These are phyloP conservation scores for Madurella mycetomatis DNA, from an alignment of 2,329 filamentous ascomycete genomes.

Conservation along the genomic window DNA sequence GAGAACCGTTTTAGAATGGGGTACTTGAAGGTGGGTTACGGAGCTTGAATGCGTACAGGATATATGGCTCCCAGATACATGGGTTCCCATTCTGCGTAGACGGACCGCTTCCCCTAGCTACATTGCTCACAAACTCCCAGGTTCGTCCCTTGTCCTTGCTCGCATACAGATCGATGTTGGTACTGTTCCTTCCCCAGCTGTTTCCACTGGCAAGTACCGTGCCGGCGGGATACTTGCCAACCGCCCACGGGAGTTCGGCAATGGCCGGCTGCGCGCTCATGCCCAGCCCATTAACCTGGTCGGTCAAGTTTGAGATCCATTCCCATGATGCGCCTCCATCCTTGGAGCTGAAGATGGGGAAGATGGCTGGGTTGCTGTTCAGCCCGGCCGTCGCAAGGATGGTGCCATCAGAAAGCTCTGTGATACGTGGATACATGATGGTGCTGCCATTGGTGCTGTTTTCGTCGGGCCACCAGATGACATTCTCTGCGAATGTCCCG, in stretches of 20 bases:
- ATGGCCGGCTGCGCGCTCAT: constrained; percentile 67
- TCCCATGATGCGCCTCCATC: constrained; percentile 58
- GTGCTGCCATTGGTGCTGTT: no score
- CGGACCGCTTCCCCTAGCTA: constrained; percentile 61
- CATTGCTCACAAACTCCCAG: constrained; percentile 64
- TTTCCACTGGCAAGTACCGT: constrained; percentile 63
- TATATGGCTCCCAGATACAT: constrained; percentile 69
- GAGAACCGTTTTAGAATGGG: no score
- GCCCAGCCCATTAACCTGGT: constrained; percentile 61
- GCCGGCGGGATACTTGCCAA: constrained; percentile 56
- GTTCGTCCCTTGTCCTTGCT: constrained; percentile 55
- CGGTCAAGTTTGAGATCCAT: constrained; percentile 58
- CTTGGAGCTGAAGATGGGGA: constrained; percentile 50
- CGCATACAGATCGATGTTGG: constrained; percentile 67
- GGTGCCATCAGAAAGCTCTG: constrained; percentile 33
- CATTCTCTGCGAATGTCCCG: no score
- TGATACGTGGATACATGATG: no score
- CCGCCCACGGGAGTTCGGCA: constrained; percentile 54
- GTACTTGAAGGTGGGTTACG: no score
- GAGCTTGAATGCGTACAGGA: constrained; percentile 38
- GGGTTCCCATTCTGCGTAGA: constrained; percentile 60
- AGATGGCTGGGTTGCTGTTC: constrained; percentile 49
- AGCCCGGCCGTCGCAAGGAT: constrained; percentile 49
- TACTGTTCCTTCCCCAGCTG: constrained; percentile 51
- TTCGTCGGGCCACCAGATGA: no score